Evolutionary conservation across 164 flowering plant genomes (phyloP).

Genomic region (Vitis vinifera): ASM3070453v1 NC_081821.1:5929501-5930000

Average conservation of each 20-base stretch:
- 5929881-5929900: too few relatives aligned
- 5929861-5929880: too few relatives aligned
- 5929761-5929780: constrained; percentile 15
- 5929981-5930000: constrained; percentile 11
- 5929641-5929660: constrained; percentile 32
- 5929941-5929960: constrained; percentile 12
- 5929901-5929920: too few relatives aligned
- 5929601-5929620: constrained; percentile 1
- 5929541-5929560: neutral
- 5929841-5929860: constrained; percentile 12
- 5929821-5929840: constrained; percentile 6
- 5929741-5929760: constrained; percentile 22
- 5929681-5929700: constrained; percentile 31
- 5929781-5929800: constrained; percentile 11
- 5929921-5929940: constrained; percentile 7
- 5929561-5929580: constrained; percentile 17
- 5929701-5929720: constrained; percentile 18
- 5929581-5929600: constrained; percentile 6
- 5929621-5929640: constrained; percentile 23
- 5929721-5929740: constrained; percentile 12
- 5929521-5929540: too few relatives aligned
- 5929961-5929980: constrained; percentile 12
- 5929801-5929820: constrained; percentile 24
- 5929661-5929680: constrained; percentile 41
- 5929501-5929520: too few relatives aligned